A percentile compares a stretch with the other conserved stretches of the same genome.
Evolutionary conservation across 83 land plant genomes (phyloP).

Genomic region (Picea mariana): DNA sequence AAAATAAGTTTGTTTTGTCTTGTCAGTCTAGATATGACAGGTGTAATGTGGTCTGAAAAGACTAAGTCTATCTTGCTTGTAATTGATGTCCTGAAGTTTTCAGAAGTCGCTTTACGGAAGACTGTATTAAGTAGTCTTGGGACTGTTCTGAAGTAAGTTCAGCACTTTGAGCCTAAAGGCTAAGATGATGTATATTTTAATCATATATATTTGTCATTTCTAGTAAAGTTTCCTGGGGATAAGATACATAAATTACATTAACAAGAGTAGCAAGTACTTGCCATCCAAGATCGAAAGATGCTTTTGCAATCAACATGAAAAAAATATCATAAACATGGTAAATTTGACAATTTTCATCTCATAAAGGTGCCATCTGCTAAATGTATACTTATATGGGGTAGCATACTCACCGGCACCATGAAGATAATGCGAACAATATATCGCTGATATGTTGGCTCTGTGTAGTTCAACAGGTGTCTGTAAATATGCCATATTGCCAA

Average conservation of each 20-base stretch:
- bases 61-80: no score
- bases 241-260: neutral
- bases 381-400: neutral
- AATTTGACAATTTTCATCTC: neutral
- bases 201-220: neutral
- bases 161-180: no score
- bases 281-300: neutral
- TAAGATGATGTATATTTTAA: neutral
- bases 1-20: no score
- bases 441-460: constrained; percentile 89
- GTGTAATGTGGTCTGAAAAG: no score
- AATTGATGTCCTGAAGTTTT: no score
- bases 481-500: constrained; percentile 78
- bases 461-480: constrained; percentile 81
- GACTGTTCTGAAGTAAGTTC: no score
- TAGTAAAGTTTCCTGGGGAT: neutral
- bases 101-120: no score
- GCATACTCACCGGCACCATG: constrained; percentile 79
- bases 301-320: neutral
- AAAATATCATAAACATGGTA: neutral
- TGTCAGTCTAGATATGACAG: no score
- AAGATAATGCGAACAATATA: constrained; percentile 91
- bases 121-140: no score
- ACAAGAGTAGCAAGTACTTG: neutral
- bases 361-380: neutral